These are phyloP conservation scores for Botryotinia globosa DNA, from an alignment of 2,329 filamentous ascomycete genomes.

Conservation along the genomic window DNA sequence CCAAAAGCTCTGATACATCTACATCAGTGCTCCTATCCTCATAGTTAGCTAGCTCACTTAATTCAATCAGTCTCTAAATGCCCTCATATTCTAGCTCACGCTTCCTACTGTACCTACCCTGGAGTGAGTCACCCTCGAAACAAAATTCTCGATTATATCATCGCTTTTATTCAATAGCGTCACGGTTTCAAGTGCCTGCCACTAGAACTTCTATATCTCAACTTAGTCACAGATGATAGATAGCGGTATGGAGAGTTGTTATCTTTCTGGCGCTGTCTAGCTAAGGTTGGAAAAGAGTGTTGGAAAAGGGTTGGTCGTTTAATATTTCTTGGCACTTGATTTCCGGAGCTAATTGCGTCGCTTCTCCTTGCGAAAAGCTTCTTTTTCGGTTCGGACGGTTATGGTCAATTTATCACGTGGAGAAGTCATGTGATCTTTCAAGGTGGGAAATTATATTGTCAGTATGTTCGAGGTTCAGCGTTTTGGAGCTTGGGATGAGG, in stretches of 20 bases:
- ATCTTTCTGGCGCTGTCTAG: too few relatives aligned
- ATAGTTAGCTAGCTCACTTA: too few relatives aligned
- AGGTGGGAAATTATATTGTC: rapidly evolving
- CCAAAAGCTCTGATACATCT: too few relatives aligned
- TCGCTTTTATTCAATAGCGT: too few relatives aligned
- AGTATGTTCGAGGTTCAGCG: not conserved
- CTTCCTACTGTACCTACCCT: too few relatives aligned
- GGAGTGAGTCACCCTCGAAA: too few relatives aligned
- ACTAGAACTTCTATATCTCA: not conserved
- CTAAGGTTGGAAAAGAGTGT: not conserved
- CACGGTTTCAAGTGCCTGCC: too few relatives aligned
- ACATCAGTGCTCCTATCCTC: too few relatives aligned
- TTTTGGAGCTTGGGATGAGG: not conserved
- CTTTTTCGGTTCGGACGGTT: not conserved
- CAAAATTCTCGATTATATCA: too few relatives aligned
- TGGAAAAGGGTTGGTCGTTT: not conserved
- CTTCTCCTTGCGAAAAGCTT: not conserved
- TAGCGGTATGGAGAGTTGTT: too few relatives aligned
- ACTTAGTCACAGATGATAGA: not conserved
- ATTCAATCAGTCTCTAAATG: too few relatives aligned
- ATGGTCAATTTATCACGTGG: not conserved
- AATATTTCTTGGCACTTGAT: not conserved
- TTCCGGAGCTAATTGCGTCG: not conserved
- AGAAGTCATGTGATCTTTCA: not conserved
- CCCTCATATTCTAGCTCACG: too few relatives aligned